Evolutionary conservation across 2,329 filamentous ascomycete species (phyloP).

Genomic region (Neofusicoccum cordaticola): DNA sequence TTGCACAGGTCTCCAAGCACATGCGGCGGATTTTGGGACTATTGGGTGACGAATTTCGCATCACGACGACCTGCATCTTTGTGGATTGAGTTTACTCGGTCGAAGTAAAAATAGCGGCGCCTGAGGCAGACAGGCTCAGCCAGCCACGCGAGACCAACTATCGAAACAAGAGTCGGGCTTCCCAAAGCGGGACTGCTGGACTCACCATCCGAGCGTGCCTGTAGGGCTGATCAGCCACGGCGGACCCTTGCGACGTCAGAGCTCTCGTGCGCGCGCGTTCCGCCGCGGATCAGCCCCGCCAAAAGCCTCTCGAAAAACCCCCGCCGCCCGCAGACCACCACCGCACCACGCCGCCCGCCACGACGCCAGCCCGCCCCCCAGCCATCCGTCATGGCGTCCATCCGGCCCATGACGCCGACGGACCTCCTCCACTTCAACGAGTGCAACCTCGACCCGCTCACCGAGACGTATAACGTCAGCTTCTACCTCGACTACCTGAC

Average conservation of each 20-base stretch:
- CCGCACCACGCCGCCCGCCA: neutral
- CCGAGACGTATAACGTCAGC: slow-evolving; percentile 93
- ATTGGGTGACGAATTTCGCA: no score
- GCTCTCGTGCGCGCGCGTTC: neutral
- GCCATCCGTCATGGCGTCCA: slow-evolving; percentile 9
- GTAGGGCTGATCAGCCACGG: neutral
- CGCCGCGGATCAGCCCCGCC: neutral
- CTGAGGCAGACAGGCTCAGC: no score
- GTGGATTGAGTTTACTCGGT: neutral
- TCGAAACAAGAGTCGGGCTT: no score
- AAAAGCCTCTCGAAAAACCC: slow-evolving; percentile 20
- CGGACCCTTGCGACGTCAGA: slow-evolving; percentile 3
- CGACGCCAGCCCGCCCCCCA: neutral
- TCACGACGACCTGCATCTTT: neutral
- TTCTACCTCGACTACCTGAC: slow-evolving; percentile 97
- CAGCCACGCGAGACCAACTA: no score
- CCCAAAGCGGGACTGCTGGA: no score
- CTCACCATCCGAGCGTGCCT: neutral
- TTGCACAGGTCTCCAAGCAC: no score
- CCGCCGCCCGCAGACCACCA: slow-evolving; percentile 6
- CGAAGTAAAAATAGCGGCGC: neutral
- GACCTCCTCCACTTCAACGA: slow-evolving; percentile 89
- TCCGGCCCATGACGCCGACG: slow-evolving; percentile 62
- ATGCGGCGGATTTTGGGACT: no score
- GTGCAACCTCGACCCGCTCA: slow-evolving; percentile 92